Conservation (phyloP, 305 asterid genomes). For the Fraxinus angustifolia region DNA sequence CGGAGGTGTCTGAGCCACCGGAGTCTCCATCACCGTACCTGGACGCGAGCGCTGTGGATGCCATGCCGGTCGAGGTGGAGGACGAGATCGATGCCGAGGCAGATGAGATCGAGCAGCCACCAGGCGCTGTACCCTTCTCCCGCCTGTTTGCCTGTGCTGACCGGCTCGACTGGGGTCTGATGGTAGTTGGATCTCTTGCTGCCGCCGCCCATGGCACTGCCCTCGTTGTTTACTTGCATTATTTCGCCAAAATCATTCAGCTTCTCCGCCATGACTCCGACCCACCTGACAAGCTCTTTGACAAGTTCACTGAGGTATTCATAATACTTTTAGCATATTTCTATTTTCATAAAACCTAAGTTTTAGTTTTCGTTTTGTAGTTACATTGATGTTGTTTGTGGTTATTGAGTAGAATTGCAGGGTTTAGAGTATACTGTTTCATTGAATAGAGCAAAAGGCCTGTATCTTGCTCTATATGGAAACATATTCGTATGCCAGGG, state of each 20-base stretch:
- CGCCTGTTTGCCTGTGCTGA: conserved; percentile 89
- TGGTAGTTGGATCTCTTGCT: conserved; percentile 89
- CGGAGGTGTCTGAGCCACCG: conserved; percentile 99
- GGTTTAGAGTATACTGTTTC: neutral
- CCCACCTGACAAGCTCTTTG: conserved; percentile 32
- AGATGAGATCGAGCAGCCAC: conserved; percentile 98
- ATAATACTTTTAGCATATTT: neutral
- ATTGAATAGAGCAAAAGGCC: neutral
- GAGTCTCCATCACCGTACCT: conserved; percentile 97
- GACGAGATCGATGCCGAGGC: conserved; percentile 85
- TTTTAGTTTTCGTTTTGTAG: neutral
- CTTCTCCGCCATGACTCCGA: conserved; percentile 46
- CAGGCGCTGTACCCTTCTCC: conserved; percentile 94
- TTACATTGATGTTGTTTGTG: neutral
- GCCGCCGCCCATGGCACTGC: conserved; percentile 98
- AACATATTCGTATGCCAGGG: neutral
- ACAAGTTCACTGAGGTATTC: conserved; percentile 73
- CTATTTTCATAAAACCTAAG: neutral
- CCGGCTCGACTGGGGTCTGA: conserved; percentile 81
- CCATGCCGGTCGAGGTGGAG: conserved; percentile 69
- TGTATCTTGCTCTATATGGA: neutral
- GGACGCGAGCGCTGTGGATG: conserved; percentile 64
- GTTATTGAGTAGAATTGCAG: neutral
- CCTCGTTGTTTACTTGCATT: conserved; percentile 92
- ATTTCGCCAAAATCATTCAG: conserved; percentile 80